phyloP scores from a whole-genome alignment of 306 rosid species.

The Ormosia semicastrata region DNA sequence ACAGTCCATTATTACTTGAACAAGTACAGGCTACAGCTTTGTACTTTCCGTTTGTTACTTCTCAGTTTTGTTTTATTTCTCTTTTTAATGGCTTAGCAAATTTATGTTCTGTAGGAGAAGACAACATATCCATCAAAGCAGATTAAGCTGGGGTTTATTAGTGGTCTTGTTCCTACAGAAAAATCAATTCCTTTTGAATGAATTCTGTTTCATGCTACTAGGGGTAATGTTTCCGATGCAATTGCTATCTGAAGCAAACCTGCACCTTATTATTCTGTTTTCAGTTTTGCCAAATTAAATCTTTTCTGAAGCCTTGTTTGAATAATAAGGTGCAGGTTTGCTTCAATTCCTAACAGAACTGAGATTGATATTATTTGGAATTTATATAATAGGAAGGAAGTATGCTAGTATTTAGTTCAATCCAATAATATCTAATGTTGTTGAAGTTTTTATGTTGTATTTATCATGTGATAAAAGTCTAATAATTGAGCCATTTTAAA shows the following conservation, averaged over 20 bases:
- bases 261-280: too few relatives aligned
- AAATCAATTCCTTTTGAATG: slow-evolving; percentile 72
- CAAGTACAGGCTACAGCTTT: slow-evolving; percentile 42
- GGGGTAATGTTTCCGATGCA: slow-evolving; percentile 84
- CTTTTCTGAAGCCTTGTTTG: not conserved
- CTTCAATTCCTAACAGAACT: not conserved
- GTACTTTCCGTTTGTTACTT: not conserved
- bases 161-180: slow-evolving; percentile 81
- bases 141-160: slow-evolving; percentile 63
- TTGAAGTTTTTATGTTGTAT: not conserved
- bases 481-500: too few relatives aligned
- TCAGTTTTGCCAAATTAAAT: too few relatives aligned
- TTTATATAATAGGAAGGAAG: too few relatives aligned
- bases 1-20: slow-evolving; percentile 71
- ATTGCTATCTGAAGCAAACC: not conserved
- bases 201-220: slow-evolving; percentile 74
- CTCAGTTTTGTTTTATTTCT: not conserved
- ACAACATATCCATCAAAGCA: slow-evolving; percentile 51
- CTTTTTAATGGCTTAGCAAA: slow-evolving; percentile 13
- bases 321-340: not conserved
- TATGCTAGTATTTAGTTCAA: not conserved
- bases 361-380: not conserved
- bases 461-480: too few relatives aligned
- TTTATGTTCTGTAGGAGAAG: slow-evolving; percentile 52
- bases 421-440: not conserved